A percentile compares a stretch with the other conserved stretches of the same genome.
Conservation (phyloP, 169 alveolate genomes). For the Besnoitia besnoiti region DNA sequence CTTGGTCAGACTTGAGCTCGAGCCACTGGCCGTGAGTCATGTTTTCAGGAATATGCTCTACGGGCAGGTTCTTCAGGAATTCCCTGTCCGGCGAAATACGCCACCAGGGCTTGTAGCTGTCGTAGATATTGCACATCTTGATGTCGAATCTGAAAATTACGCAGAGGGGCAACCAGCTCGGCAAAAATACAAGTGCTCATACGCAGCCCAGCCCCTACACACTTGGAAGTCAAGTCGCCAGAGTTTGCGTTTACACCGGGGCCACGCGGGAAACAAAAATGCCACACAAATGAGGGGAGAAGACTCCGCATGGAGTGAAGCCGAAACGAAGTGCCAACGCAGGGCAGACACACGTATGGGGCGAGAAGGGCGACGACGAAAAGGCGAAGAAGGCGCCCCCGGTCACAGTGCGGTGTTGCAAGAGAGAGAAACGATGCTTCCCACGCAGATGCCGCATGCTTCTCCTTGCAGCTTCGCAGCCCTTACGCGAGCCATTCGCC, state of each 20-base stretch:
- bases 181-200: neutral
- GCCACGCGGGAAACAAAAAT: neutral
- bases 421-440: neutral
- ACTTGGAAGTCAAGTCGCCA: too few species aligned
- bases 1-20: neutral
- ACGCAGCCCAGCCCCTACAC: too few species aligned
- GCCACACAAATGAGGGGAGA: neutral
- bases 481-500: slow-evolving; percentile 45
- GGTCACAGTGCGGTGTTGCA: neutral
- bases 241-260: neutral
- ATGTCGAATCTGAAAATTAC: slow-evolving; percentile 10
- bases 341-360: neutral
- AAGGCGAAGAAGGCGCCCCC: neutral
- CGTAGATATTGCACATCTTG: slow-evolving; percentile 28
- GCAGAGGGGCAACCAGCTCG: neutral
- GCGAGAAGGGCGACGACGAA: neutral
- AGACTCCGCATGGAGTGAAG: neutral
- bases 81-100: neutral
- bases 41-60: neutral
- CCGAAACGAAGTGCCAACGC: neutral
- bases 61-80: slow-evolving; percentile 25
- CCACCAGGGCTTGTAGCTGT: slow-evolving; percentile 17
- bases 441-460: neutral
- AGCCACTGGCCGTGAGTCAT: slow-evolving; percentile 38
- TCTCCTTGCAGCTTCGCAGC: neutral